Evolutionary conservation across 2,329 filamentous ascomycete genomes (phyloP), one percentile per base, ranked within the genome.

Genomic region (Ophiostoma fasciatum): DNA sequence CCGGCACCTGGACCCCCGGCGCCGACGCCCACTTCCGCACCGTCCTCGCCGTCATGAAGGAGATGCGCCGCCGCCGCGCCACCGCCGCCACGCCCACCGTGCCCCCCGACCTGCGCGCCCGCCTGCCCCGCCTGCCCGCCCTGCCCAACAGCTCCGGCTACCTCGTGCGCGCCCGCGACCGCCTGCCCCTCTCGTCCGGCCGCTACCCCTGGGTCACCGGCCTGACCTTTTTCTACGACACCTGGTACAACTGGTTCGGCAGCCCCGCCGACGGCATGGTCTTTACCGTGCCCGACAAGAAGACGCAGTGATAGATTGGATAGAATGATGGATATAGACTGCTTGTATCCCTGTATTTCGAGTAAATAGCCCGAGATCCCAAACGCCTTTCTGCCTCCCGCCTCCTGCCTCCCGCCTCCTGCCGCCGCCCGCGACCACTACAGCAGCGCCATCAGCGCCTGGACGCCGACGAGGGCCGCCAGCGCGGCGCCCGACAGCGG

Each of bases 1-100:
- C 73, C 28, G 64, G 64, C 0, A 63, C 66, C 0, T 81, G 75
- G 74, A 78, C 74, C 0, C 57, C 77, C 0, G 72, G 71, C 2
- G 64, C 67, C 0, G 74, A 80, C 39, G 39, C 35, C 3, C 45
- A 42, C 29, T 40, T 43, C 29, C 35, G 32, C 28, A 42, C 41
- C n/a, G 37, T 40, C 1, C 34, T 49, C 14, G 26, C 22, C n/a
- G 45, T 48, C 19, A 42, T 46, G 33, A 38, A 37, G 30, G 33
- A 38, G 13, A 42, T 43, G 44, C 29, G 34, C 7, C 18, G 25
- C 18, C 14, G 33, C 14, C 41, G 43, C 18, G 45, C 46, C 9
- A 45, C 45, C 1, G 40, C 43, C 3, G 51, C 43, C 4, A 36
- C 33, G 19, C 52, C 52, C 4, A 40, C 37, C 4, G 23, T 54